Evolutionary conservation across 129 eudicot species (phyloP).

Genomic region (Centella asiatica): DNA sequence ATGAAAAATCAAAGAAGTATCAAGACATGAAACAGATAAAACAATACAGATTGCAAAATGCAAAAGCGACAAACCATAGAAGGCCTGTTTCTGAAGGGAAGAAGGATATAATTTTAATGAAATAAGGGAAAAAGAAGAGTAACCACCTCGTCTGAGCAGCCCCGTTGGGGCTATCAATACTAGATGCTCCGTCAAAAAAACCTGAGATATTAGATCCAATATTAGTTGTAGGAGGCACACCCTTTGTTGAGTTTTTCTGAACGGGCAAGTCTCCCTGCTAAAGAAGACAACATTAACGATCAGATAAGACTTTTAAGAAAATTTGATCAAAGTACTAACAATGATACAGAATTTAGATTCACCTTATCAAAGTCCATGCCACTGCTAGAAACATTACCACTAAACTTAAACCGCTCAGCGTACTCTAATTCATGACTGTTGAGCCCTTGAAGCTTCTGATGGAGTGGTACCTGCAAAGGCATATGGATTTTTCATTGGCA

Average conservation of each 20-base stretch:
- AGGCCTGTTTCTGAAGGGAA: conserved; percentile 1
- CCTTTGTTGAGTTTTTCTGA: conserved; percentile 29
- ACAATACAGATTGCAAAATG: neutral
- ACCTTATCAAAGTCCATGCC: conserved; percentile 29
- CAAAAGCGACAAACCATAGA: neutral
- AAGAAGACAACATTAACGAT: neutral
- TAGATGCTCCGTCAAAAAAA: conserved; percentile 25
- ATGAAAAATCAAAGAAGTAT: conserved; percentile 13
- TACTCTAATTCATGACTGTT: conserved; percentile 9
- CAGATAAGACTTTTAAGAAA: neutral
- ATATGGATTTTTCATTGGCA: neutral
- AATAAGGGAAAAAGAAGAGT: neutral
- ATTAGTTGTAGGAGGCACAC: conserved; percentile 27
- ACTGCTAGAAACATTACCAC: conserved; percentile 17
- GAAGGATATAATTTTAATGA: neutral
- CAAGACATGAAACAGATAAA: neutral
- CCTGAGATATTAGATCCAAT: conserved; percentile 21
- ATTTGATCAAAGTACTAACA: neutral
- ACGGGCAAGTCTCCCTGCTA: conserved; percentile 28
- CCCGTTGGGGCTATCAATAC: conserved; percentile 23
- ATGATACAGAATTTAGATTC: conserved; percentile 3
- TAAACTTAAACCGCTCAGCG: conserved; percentile 17
- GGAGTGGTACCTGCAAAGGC: neutral
- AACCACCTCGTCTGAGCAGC: conserved; percentile 50
- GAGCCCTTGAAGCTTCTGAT: conserved; percentile 14